Evolutionary conservation across 768 basidiomycete genomes (phyloP).

Genomic region (Leucosporidium yakuticum): DNA sequence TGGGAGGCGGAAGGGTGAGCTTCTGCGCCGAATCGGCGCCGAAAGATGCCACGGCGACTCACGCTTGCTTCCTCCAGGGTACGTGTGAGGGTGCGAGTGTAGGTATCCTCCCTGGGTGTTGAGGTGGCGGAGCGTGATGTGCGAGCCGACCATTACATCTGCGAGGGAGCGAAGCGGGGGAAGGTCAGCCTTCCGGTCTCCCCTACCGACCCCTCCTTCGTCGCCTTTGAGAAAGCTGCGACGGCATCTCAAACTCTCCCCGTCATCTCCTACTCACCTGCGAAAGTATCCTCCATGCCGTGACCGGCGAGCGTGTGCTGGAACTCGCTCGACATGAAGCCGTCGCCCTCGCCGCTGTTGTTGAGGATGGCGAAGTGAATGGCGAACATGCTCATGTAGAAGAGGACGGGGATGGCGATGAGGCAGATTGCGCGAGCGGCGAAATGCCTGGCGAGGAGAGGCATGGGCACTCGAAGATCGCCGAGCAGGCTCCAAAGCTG

Average conservation of each 20-base stretch:
- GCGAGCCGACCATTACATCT: constrained; percentile 83
- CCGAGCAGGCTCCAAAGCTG: constrained; percentile 89
- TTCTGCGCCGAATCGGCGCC: background rate
- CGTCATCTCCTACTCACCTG: constrained; percentile 52
- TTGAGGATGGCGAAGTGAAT: constrained; percentile 85
- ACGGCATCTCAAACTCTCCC: background rate
- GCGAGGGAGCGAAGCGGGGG: constrained; percentile 5
- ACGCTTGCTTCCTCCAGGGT: constrained; percentile 88
- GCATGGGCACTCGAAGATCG: constrained; percentile 69
- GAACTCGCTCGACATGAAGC: constrained; percentile 99
- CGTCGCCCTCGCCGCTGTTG: constrained; percentile 91
- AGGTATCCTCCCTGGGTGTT: constrained; percentile 99
- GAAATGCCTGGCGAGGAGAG: constrained; percentile 76
- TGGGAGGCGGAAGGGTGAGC: background rate
- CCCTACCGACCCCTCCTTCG: background rate
- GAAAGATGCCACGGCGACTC: constrained; percentile 38
- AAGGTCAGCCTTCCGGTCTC: constrained; percentile 1
- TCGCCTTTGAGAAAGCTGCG: background rate
- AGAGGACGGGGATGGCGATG: constrained; percentile 71
- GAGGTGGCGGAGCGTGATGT: constrained; percentile 74
- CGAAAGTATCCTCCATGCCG: constrained; percentile 87
- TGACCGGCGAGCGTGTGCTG: constrained; percentile 88
- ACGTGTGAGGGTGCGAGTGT: constrained; percentile 86
- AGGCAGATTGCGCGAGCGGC: constrained; percentile 81
- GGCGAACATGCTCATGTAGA: constrained; percentile 96